Base-by-base conservation (phyloP, 768 basidiomycete species). In the Hortiboletus campestris region DNA sequence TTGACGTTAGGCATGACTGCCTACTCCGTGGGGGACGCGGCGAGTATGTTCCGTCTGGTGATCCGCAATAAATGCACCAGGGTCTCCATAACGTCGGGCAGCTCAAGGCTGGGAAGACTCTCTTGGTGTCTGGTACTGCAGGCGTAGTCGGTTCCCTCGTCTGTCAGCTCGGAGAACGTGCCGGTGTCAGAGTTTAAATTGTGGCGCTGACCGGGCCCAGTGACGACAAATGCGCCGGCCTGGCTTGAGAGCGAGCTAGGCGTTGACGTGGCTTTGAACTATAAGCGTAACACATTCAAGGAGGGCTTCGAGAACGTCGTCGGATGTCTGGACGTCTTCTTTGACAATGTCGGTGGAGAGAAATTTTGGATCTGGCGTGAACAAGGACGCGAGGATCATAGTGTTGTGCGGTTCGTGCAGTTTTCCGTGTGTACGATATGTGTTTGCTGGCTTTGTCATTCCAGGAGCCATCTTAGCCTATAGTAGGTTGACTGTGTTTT, bases 191-290 rank as follows among this genome's bases (percentile, higher is more conserved):
- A n/a, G n/a, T n/a, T n/a, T n/a, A 81, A 52, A 94, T 98, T 44
- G 84, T 91, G 57, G 96, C 85, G 12, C 90, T 97, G 63, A 94
- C 94, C 0, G 94, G 96, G 25, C n/a, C n/a, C n/a, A 83, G 84
- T 1, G 66, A 77, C 8, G 91, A 92, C 19, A 98, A 98, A 69
- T 91, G 90, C 66, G 75, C n/a, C n/a, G n/a, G n/a, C 78, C 6
- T 94, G 91, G 86, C 81, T 98, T n/a, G 80, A 84, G 68, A 79
- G 84, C 39, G 91, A 95, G 45, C 70, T 96, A 9, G 92, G 92
- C 17, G 86, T 92, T 42, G 88, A 93, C 57, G 82, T 80, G 50
- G 90, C 87, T 2, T 74, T 97, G 66, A 90, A 97, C 69, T 98
- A 98, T 76, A 98, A 95, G 74, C 83, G 82, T 65, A 70, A 78